Conservation (phyloP, 768 basidiomycete genomes). For the Lactifluus subvellereus region DNA sequence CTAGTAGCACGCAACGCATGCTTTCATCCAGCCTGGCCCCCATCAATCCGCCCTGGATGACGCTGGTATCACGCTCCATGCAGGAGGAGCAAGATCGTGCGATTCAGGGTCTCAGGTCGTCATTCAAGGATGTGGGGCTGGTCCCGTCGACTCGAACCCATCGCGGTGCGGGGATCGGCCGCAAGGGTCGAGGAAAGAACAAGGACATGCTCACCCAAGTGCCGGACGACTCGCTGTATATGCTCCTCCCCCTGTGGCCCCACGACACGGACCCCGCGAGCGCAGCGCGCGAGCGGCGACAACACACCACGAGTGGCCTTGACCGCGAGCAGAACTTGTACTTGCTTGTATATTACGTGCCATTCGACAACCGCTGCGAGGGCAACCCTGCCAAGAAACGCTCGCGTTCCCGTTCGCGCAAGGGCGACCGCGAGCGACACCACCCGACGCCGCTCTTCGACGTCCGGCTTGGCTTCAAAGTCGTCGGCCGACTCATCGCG, state of each 20-base stretch:
- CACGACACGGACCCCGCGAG: conserved; percentile 54
- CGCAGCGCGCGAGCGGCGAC: conserved; percentile 23
- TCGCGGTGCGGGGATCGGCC: conserved; percentile 25
- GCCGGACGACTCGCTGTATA: conserved; percentile 65
- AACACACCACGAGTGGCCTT: conserved; percentile 30
- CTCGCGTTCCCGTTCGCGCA: conserved; percentile 29
- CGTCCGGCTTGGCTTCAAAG: conserved; percentile 59
- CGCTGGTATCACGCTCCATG: conserved; percentile 54
- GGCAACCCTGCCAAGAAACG: conserved; percentile 39
- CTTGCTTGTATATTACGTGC: conserved; percentile 76
- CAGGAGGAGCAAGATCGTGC: conserved; percentile 65
- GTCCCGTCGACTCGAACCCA: conserved; percentile 45
- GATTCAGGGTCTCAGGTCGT: conserved; percentile 62
- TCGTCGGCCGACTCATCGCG: conserved; percentile 66
- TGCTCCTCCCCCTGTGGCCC: conserved; percentile 84
- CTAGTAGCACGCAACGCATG: conserved; percentile 22
- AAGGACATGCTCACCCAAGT: conserved; percentile 52
- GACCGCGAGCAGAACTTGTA: conserved; percentile 54
- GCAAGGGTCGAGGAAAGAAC: conserved; percentile 19
- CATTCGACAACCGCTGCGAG: conserved; percentile 38
- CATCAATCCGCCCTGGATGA: conserved; percentile 54
- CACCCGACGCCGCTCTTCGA: conserved; percentile 30
- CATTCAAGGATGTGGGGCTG: conserved; percentile 76
- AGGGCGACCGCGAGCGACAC: conserved; percentile 34
- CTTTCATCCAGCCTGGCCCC: conserved; percentile 30